A percentile compares a stretch with the other conserved stretches of the same genome.
These are phyloP conservation scores for Penicillium egyptiacum DNA, from an alignment of 495 filamentous ascomycete genomes.

Conservation along the genomic window DNA sequence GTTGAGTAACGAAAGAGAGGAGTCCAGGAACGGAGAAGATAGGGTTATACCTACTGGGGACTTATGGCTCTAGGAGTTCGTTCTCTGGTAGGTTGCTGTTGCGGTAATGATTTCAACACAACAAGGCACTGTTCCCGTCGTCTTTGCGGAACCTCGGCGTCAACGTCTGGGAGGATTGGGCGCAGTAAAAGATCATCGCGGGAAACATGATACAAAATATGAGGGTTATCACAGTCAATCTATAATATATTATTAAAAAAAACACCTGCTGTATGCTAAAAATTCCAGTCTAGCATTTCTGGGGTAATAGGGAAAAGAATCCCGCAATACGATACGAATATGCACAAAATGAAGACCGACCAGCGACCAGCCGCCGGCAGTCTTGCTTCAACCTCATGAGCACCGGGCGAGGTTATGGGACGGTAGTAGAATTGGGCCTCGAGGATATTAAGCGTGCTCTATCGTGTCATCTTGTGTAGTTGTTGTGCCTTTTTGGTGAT, in stretches of 20 bases:
- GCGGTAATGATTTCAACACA: neutral
- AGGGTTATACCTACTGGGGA: neutral
- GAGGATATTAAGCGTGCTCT: constrained; percentile 2
- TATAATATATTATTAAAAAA: neutral
- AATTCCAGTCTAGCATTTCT: neutral
- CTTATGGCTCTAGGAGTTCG: neutral
- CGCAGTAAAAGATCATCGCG: neutral
- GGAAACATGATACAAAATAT: neutral
- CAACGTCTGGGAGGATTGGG: neutral
- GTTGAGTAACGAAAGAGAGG: neutral
- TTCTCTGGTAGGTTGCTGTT: neutral
- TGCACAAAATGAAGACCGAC: neutral
- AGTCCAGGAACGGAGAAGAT: neutral
- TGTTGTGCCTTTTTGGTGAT: constrained; percentile 22
- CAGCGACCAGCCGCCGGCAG: neutral
- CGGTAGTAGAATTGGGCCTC: neutral
- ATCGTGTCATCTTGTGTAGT: neutral
- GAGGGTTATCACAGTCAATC: neutral
- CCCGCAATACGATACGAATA: neutral
- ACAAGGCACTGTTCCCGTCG: neutral
- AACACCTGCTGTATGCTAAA: neutral
- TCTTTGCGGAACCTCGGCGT: neutral
- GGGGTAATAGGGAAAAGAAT: neutral
- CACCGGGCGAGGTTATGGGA: neutral
- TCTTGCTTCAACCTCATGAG: neutral